Evolutionary conservation across 257 asterid species (phyloP), one percentile per base, ranked within the genome.

Genomic region (Verbascum thapsus): DNA sequence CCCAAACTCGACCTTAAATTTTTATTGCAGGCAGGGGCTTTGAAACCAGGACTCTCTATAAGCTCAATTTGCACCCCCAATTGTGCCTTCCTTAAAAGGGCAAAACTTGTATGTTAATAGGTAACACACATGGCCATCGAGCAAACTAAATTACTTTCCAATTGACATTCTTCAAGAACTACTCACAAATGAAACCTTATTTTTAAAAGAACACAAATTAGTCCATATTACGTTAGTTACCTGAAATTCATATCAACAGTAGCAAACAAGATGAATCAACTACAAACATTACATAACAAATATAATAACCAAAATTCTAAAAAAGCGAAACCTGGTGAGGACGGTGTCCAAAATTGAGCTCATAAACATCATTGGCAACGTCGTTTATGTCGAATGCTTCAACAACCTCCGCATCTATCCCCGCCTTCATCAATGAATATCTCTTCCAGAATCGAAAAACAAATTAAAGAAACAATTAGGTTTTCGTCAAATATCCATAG

Each of bases 321-420:
- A n/a, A 38, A 40, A 10, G 17, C 23, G 51, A 55, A 41, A 88
- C 99, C 90, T 92, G 97, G 65, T 72, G 73, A 9, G 99, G 97
- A 15, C 96, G 95, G 80, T 89, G 99, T 51, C 87, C 88, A 39
- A 92, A 92, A 72, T 92, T 92, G 63, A 87, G 99, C 74, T 83
- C 84, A 40, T 92, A 92, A 52, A 92, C 96, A 67, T 92, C 96
- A 72, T 92, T 92, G 1, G 97, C 99, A 15, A 83, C 75, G 68
- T 92, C 95, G 53, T 87, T 92, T 12, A 92, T 87, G 79, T 92
- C 99, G 69, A 92, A 92, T 11, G 99, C 91, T 75, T 92, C 94
- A 26, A 92, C 91, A 11, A 87, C 94, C 41, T 55, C 68, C 6
- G 97, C 97, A 66, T 82, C 76, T 12, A 92, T 73, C 42, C 85